A percentile compares a stretch with the other conserved stretches of the same genome.
Conservation (phyloP, 352 stramenopile species). For the Phytophthora tubulina region DNA sequence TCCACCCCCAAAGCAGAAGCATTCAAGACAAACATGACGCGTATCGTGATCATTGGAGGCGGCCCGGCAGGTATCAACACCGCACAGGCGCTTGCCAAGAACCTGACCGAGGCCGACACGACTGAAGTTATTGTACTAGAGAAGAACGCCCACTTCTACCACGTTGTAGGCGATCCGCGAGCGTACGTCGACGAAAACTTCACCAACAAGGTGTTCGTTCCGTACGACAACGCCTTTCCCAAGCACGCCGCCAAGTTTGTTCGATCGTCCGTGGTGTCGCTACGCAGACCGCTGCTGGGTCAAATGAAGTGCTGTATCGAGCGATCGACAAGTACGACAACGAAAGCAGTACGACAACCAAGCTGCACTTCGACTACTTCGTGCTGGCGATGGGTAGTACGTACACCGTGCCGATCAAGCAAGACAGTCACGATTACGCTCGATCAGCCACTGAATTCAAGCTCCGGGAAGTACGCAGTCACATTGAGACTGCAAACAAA, state of each 20-base stretch:
- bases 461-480: background rate
- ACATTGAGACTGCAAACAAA: background rate
- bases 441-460: background rate
- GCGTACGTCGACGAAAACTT: background rate
- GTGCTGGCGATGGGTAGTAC: background rate
- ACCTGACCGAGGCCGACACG: background rate
- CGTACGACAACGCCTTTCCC: background rate
- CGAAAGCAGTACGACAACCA: no score
- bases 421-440: background rate
- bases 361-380: background rate
- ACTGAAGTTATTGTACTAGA: background rate
- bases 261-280: background rate
- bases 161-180: background rate
- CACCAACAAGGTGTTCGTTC: background rate
- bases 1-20: background rate
- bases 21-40: background rate
- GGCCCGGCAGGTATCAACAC: background rate
- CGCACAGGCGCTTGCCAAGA: background rate
- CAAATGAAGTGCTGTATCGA: no score
- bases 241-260: background rate
- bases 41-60: background rate
- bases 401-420: background rate
- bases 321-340: no score
- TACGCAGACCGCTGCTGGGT: background rate
- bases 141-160: background rate